A percentile compares a stretch with the other conserved stretches of the same genome.
Conservation (phyloP, 306 rosid species). For the Prunus mongolica region DNA sequence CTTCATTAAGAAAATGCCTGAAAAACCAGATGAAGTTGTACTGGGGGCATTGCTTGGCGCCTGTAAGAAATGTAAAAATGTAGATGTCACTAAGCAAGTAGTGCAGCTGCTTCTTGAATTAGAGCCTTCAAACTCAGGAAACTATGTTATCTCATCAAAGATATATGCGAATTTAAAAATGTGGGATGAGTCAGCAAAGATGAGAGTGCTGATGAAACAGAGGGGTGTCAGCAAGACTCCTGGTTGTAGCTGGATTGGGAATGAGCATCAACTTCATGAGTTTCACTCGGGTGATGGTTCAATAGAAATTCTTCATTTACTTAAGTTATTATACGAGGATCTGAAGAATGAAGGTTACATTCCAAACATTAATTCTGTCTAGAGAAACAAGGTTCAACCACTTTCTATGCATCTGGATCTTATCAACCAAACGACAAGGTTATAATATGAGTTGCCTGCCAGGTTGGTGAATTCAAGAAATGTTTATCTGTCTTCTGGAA, state of each 20-base stretch:
- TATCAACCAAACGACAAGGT: neutral
- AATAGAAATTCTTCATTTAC: slow-evolving; percentile 27
- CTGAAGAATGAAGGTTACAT: slow-evolving; percentile 73
- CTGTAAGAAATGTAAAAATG: slow-evolving; percentile 62
- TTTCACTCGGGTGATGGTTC: slow-evolving; percentile 77
- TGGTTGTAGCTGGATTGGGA: slow-evolving; percentile 95
- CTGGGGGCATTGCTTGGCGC: slow-evolving; percentile 88
- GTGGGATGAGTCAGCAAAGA: slow-evolving; percentile 89
- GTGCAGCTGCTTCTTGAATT: slow-evolving; percentile 62
- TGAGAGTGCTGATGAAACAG: slow-evolving; percentile 79
- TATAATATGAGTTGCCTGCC: neutral
- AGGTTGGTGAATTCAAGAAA: slow-evolving; percentile 14
- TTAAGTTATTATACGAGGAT: slow-evolving; percentile 57
- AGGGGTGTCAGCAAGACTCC: slow-evolving; percentile 88
- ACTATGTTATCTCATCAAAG: slow-evolving; percentile 76
- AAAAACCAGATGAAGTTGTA: slow-evolving; percentile 73
- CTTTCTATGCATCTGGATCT: neutral
- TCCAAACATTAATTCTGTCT: slow-evolving; percentile 35
- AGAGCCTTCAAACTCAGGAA: slow-evolving; percentile 91
- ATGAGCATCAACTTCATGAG: slow-evolving; percentile 61
- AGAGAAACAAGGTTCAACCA: slow-evolving; percentile 1
- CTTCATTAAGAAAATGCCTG: slow-evolving; percentile 78
- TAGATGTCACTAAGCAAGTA: slow-evolving; percentile 62
- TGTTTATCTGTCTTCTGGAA: neutral
- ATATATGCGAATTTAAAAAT: slow-evolving; percentile 60